phyloP scores from a whole-genome alignment of 495 filamentous ascomycete genomes.

The Haplographium delicatum region DNA sequence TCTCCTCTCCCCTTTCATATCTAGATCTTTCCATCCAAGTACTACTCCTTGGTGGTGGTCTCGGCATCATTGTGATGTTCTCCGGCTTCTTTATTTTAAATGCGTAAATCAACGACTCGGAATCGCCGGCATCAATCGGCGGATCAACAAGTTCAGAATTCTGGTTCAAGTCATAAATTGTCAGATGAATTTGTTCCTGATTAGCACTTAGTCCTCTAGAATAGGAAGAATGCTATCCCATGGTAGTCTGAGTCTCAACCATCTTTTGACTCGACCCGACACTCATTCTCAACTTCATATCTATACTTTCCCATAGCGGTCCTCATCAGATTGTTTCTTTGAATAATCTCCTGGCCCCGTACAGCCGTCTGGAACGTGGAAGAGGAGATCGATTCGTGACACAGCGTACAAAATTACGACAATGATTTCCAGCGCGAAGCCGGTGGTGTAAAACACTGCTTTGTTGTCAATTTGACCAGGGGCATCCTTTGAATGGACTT shows the following conservation, averaged over 20 bases:
- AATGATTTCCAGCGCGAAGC: slow-evolving; percentile 66
- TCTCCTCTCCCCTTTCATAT: background rate
- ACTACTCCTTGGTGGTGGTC: background rate
- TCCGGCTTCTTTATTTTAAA: slow-evolving; percentile 1
- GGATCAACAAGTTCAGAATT: background rate
- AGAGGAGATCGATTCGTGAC: slow-evolving; percentile 62
- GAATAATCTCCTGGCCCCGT: slow-evolving; percentile 17
- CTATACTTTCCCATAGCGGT: too few relatives aligned
- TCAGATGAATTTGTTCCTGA: background rate
- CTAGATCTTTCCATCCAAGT: background rate
- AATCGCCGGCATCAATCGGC: slow-evolving; percentile 8
- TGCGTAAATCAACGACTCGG: slow-evolving; percentile 5
- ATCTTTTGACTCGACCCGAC: too few relatives aligned
- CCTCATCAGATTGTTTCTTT: too few relatives aligned
- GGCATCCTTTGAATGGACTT: slow-evolving; percentile 40
- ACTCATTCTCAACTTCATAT: slow-evolving; percentile 12
- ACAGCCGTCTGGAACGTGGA: slow-evolving; percentile 54
- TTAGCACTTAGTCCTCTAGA: background rate
- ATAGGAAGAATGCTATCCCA: too few relatives aligned
- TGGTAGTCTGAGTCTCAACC: too few relatives aligned
- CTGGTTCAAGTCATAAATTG: slow-evolving; percentile 4
- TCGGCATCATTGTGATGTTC: background rate
- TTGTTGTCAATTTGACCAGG: slow-evolving; percentile 62
- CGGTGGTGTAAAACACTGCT: slow-evolving; percentile 72
- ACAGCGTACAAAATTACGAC: slow-evolving; percentile 60